Conservation (phyloP, 148 eudicot species). For the Diospyros lotus region DNA sequence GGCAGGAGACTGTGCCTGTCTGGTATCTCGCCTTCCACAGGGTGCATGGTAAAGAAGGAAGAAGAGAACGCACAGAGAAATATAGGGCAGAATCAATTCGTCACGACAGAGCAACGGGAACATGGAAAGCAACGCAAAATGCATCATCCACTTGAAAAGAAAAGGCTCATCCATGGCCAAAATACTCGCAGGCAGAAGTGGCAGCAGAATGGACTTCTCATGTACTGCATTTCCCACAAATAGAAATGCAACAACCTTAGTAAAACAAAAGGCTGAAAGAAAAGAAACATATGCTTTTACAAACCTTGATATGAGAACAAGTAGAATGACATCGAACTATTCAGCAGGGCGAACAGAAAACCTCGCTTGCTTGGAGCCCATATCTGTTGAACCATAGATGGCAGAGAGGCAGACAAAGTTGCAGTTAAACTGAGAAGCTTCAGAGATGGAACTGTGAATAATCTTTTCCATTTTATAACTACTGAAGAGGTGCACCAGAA, state of each 20-base stretch:
- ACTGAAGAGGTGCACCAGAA: conserved; percentile 89
- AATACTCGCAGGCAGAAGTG: conserved; percentile 80
- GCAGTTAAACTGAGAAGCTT: conserved; percentile 58
- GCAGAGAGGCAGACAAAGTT: conserved; percentile 63
- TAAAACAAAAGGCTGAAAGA: background rate
- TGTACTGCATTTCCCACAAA: conserved; percentile 50
- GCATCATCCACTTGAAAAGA: conserved; percentile 65
- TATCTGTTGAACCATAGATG: conserved; percentile 82
- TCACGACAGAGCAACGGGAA: conserved; percentile 73
- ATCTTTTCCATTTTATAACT: conserved; percentile 70
- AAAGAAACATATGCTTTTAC: background rate
- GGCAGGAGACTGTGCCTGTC: conserved; percentile 9
- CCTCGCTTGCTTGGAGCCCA: conserved; percentile 66
- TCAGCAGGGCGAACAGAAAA: conserved; percentile 65
- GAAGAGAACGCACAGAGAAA: conserved; percentile 57
- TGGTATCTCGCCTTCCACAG: conserved; percentile 24
- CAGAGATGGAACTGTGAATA: conserved; percentile 48
- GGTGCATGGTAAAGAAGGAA: conserved; percentile 64
- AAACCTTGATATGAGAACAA: conserved; percentile 89
- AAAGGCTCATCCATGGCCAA: conserved; percentile 81
- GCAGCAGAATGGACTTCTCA: conserved; percentile 88
- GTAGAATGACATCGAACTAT: conserved; percentile 76
- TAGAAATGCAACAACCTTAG: background rate
- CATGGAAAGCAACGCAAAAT: conserved; percentile 74
- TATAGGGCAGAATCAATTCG: conserved; percentile 54